Evolutionary conservation across 805 yeast genomes (phyloP).

Genomic region (Candida schatavii): DNA sequence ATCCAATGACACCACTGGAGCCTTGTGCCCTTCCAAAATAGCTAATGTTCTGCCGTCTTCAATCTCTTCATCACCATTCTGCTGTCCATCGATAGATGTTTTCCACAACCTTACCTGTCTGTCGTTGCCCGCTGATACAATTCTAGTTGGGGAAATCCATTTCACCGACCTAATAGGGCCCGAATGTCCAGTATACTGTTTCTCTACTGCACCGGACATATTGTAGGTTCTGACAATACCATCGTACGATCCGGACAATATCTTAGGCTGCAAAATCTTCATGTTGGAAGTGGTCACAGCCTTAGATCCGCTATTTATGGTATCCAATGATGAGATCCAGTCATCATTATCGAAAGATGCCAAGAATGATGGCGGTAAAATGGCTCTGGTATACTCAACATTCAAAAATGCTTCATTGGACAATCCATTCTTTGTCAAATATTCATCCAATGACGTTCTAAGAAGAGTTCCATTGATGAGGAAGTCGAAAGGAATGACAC

Average conservation of each 20-base stretch:
- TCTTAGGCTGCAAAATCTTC: constrained; percentile 44
- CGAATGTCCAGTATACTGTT: constrained; percentile 83
- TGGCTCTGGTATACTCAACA: constrained; percentile 87
- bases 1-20: constrained; percentile 76
- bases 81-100: constrained; percentile 46
- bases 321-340: constrained; percentile 82
- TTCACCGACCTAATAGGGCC: constrained; percentile 82
- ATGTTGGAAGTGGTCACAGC: constrained; percentile 22
- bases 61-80: constrained; percentile 40
- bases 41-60: constrained; percentile 78
- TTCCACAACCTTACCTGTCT: constrained; percentile 89
- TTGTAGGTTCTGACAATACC: constrained; percentile 92
- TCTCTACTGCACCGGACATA: constrained; percentile 72
- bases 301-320: constrained; percentile 36
- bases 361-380: constrained; percentile 89
- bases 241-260: constrained; percentile 89
- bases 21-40: constrained; percentile 84
- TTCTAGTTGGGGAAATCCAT: constrained; percentile 71
- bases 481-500: constrained; percentile 88
- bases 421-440: constrained; percentile 70
- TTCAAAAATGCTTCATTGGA: constrained; percentile 77
- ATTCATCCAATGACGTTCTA: constrained; percentile 76
- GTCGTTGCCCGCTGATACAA: constrained; percentile 87
- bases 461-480: constrained; percentile 80
- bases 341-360: constrained; percentile 90